Conservation (phyloP, 2,329 filamentous ascomycete species). For the Aspergillus brunneoviolaceus region DNA sequence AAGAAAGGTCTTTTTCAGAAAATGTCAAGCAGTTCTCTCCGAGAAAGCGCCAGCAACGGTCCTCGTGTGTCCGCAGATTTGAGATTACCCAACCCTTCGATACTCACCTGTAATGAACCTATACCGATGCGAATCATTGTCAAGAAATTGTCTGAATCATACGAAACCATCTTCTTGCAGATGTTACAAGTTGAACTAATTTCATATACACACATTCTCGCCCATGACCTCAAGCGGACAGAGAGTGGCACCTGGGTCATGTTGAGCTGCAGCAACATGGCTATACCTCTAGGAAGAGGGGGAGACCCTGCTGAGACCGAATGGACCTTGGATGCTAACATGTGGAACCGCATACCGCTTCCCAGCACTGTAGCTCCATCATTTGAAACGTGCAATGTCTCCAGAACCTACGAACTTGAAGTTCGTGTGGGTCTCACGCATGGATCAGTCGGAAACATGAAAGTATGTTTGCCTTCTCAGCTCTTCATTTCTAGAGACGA, state of each 20-base stretch:
- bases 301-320: conserved; percentile 64
- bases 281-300: conserved; percentile 64
- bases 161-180: conserved; percentile 71
- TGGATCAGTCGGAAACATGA: conserved; percentile 57
- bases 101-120: conserved; percentile 85
- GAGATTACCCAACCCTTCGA: conserved; percentile 79
- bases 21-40: conserved; percentile 25
- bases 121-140: conserved; percentile 77
- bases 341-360: conserved; percentile 72
- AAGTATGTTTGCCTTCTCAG: conserved; percentile 40
- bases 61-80: conserved; percentile 74
- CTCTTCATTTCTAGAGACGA: background rate
- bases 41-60: conserved; percentile 35
- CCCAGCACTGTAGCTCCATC: conserved; percentile 85
- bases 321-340: conserved; percentile 63
- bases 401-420: conserved; percentile 78
- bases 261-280: conserved; percentile 68
- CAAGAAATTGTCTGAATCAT: conserved; percentile 69
- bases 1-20: conserved; percentile 62
- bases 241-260: conserved; percentile 77
- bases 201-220: conserved; percentile 74
- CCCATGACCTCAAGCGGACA: conserved; percentile 69
- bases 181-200: conserved; percentile 80
- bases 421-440: conserved; percentile 75
- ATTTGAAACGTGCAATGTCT: conserved; percentile 86